Evolutionary conservation across 208 protist genomes (phyloP).

Genomic region (Acanthamoeba triangularis): DNA sequence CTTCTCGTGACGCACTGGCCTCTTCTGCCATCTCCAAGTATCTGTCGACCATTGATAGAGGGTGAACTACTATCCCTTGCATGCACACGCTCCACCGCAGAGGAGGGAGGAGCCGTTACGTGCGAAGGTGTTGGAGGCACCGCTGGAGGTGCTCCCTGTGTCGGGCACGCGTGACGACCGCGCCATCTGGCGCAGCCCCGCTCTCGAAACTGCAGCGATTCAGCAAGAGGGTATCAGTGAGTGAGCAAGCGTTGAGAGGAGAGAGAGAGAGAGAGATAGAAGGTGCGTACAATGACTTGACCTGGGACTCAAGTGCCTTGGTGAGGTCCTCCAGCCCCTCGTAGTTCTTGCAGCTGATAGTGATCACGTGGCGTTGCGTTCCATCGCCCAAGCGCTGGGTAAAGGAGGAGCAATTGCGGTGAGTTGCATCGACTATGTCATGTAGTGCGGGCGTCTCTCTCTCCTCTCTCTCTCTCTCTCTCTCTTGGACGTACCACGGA

Average conservation of each 20-base stretch:
- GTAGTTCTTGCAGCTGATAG: slow-evolving; percentile 25
- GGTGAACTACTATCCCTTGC: neutral
- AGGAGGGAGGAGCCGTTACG: neutral
- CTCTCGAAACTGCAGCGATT: neutral
- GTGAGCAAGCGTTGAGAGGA: too few relatives aligned
- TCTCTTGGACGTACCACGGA: neutral
- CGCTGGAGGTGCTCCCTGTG: slow-evolving; percentile 79
- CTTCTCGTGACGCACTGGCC: neutral
- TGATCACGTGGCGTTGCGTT: neutral
- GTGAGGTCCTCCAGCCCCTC: slow-evolving; percentile 63
- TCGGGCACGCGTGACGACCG: slow-evolving; percentile 78
- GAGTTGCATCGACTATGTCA: too few relatives aligned
- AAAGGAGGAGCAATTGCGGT: neutral
- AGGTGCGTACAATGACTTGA: slow-evolving; percentile 61
- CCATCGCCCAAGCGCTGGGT: neutral
- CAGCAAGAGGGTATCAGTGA: neutral
- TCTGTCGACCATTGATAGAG: neutral
- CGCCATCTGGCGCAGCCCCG: neutral
- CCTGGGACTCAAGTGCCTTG: slow-evolving; percentile 26
- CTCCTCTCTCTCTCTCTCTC: neutral
- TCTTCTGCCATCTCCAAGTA: slow-evolving; percentile 10
- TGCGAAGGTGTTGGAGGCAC: slow-evolving; percentile 75
- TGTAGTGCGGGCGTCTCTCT: neutral
- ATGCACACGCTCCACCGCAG: neutral
- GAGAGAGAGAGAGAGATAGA: neutral